phyloP scores from a whole-genome alignment of 495 filamentous ascomycete species.

The Lasiosphaeriaceae sp. region DNA sequence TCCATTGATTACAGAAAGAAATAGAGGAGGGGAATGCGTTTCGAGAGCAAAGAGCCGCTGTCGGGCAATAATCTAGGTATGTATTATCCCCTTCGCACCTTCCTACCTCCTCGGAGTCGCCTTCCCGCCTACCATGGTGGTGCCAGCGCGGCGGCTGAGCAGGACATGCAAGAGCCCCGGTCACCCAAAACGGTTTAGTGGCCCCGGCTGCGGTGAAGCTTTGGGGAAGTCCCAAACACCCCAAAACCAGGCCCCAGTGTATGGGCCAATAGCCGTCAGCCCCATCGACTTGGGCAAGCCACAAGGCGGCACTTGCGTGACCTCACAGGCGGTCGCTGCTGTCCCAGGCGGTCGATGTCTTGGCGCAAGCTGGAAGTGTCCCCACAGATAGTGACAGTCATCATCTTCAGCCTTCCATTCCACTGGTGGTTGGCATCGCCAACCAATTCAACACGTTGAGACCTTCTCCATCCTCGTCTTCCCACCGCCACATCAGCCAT shows the following conservation, averaged over 20 bases:
- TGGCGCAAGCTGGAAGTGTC: background rate
- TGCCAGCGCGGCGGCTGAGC: slow-evolving; percentile 7
- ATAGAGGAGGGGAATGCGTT: too few relatives aligned
- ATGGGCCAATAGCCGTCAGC: background rate
- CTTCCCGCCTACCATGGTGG: background rate
- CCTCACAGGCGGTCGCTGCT: background rate
- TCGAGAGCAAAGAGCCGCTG: background rate
- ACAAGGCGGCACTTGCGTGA: background rate
- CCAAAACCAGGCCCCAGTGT: background rate
- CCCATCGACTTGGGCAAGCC: background rate
- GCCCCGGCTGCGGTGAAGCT: slow-evolving; percentile 19
- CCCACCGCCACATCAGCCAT: slow-evolving; percentile 41
- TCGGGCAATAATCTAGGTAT: background rate
- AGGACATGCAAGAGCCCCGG: slow-evolving; percentile 23
- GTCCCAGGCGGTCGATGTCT: background rate
- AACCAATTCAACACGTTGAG: background rate
- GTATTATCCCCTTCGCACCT: background rate
- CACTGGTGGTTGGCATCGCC: background rate
- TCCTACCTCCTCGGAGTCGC: background rate
- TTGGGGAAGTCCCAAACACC: slow-evolving; percentile 12
- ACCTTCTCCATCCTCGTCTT: background rate
- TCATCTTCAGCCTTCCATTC: background rate
- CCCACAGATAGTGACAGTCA: background rate
- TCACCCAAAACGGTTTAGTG: slow-evolving; percentile 30
- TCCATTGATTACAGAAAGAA: too few relatives aligned